Evolutionary conservation across 306 rosid genomes (phyloP).

Genomic region (Castanea crenata): DNA sequence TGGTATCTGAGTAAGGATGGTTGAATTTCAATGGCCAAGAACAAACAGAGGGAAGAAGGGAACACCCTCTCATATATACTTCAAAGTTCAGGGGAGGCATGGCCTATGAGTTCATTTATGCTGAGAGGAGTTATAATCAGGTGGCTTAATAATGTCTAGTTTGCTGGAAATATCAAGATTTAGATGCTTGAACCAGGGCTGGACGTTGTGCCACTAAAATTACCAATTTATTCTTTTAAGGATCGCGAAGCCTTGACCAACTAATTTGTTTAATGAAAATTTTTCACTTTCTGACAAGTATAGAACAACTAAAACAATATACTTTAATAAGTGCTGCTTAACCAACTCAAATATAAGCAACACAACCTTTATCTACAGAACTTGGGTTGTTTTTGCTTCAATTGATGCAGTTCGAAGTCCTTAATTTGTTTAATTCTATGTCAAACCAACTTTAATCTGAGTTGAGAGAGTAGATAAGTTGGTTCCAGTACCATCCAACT

Average conservation of each 20-base stretch:
- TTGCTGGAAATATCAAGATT: background rate
- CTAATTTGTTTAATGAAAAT: background rate
- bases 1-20: background rate
- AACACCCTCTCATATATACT: background rate
- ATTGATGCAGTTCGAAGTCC: background rate
- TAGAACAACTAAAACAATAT: background rate
- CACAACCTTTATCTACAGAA: background rate
- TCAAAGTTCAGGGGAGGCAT: background rate
- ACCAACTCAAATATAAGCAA: background rate
- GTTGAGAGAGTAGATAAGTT: background rate
- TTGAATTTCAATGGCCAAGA: background rate
- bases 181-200: background rate
- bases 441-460: background rate
- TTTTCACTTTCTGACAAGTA: background rate
- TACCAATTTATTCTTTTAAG: background rate
- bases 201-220: background rate
- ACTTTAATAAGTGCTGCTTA: too few relatives aligned
- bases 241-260: background rate
- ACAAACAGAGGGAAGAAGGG: too few relatives aligned
- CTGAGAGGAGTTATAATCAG: background rate
- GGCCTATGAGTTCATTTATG: background rate
- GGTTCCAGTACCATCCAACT: background rate
- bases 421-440: background rate
- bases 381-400: background rate
- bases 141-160: background rate